Base-by-base conservation (phyloP, 2,329 filamentous ascomycete genomes). In the Talaromyces sp. region DNA sequence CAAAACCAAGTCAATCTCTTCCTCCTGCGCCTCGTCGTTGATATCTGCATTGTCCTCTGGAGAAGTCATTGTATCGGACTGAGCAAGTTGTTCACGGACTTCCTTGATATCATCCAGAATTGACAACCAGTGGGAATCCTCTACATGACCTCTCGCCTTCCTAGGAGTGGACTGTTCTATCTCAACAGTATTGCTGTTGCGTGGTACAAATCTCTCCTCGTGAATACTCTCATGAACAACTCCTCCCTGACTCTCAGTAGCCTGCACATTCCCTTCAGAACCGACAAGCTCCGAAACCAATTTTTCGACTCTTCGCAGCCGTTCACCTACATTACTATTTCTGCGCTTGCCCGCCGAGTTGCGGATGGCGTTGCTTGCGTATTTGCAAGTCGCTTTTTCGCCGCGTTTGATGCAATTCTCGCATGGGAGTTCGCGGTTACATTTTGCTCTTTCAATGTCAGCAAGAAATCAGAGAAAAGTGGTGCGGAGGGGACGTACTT, bases 301-400 rank as follows among this genome's bases (percentile, higher is more conserved):
- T 1, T 59, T 64, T 41, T 66, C 65, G n/a, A 65, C 63, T 61
- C 63, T 65, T 45, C 50, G 27, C 14, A 65, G 39, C 19, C 63
- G 74, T 96, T 96, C 76, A 73, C 84, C 59, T 86, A 90, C 71
- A 74, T 88, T 52, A 84, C 87, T 68, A 86, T 86, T 67, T 33
- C 45, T 59, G 43, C 60, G 56, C 35, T 59, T 66, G 57, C 47
- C 24, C 24, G 43, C 9, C 27, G 27, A 31, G 31, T 60, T 43
- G 16, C 65, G 57, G 10, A 65, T 66, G 11, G 65, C 65, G 45
- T 66, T 66, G 50, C 39, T 62, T 45, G 65, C 65, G 22, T 66
- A 66, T 45, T 43, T 62, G 43, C 65, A 66, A 13, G 22, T 24
- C 16, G 62, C 31, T 8, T 45, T 58, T 62, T 66, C 59, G 7